phyloP scores from a whole-genome alignment of 306 rosid genomes.

The apple (Malus domestica) region DNA sequence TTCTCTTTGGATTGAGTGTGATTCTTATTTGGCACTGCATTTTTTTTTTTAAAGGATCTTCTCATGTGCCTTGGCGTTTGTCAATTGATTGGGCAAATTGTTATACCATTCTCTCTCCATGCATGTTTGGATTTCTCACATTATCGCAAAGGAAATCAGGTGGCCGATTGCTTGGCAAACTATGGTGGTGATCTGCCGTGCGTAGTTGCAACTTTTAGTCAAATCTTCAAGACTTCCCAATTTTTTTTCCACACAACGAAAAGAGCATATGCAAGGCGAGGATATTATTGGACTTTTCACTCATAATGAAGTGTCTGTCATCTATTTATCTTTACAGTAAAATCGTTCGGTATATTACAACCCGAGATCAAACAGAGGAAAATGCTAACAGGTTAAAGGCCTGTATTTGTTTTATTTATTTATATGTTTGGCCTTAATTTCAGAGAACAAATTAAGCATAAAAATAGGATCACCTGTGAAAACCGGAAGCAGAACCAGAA shows the following conservation, averaged over 20 bases:
- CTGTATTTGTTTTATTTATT: background rate
- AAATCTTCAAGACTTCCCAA: too few species aligned
- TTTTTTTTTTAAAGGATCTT: too few species aligned
- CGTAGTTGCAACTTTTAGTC: too few species aligned
- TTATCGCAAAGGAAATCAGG: too few species aligned
- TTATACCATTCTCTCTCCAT: too few species aligned
- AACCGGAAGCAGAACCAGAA: constrained; percentile 32
- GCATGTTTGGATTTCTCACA: too few species aligned
- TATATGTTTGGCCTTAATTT: background rate
- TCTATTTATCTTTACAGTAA: background rate
- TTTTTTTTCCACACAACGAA: background rate
- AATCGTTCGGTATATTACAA: background rate
- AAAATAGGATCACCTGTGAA: constrained; percentile 21
- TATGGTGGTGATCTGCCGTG: too few species aligned
- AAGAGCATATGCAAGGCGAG: background rate
- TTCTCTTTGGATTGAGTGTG: too few species aligned
- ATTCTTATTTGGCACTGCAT: too few species aligned
- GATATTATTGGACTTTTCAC: background rate
- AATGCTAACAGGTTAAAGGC: background rate
- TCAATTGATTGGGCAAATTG: too few species aligned
- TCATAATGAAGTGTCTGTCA: background rate
- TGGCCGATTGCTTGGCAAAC: too few species aligned
- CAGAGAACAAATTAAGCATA: background rate
- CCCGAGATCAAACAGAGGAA: background rate
- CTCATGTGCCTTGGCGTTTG: too few species aligned